Percentiles rank a stretch among this genome's conserved stretches.
These are phyloP conservation scores for Helianthus annuus DNA, from an alignment of 129 eudicot genomes.

Conservation along the genomic window DNA sequence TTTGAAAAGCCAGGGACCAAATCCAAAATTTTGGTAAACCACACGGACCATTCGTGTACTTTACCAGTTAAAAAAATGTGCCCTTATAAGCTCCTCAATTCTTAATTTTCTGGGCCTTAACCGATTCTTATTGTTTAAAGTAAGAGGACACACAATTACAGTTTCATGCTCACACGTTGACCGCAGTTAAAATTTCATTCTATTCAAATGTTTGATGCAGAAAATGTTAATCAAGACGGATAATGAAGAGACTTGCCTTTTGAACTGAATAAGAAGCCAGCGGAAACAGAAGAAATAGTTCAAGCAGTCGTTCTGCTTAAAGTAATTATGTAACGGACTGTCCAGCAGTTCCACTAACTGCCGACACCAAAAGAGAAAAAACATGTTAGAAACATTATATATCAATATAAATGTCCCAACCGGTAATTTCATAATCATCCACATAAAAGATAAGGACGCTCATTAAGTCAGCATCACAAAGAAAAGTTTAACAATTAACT, in stretches of 20 bases:
- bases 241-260: constrained; percentile 55
- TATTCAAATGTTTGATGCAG: neutral
- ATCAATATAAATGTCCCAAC: neutral
- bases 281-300: constrained; percentile 98
- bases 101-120: neutral
- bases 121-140: neutral
- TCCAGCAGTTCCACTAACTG: constrained; percentile 91
- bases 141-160: neutral
- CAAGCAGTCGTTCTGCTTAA: constrained; percentile 79
- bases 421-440: neutral
- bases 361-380: constrained; percentile 12
- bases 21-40: no score
- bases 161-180: neutral
- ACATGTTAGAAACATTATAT: constrained; percentile 11
- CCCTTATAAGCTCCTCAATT: neutral
- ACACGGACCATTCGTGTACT: no score
- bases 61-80: no score
- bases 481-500: neutral
- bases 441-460: neutral
- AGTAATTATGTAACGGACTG: constrained; percentile 79
- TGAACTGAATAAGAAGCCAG: constrained; percentile 95
- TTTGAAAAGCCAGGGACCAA: no score
- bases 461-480: neutral
- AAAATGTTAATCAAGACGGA: neutral
- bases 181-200: neutral